Conservation (phyloP, 768 basidiomycete genomes). For the Chalciporus piperatus region DNA sequence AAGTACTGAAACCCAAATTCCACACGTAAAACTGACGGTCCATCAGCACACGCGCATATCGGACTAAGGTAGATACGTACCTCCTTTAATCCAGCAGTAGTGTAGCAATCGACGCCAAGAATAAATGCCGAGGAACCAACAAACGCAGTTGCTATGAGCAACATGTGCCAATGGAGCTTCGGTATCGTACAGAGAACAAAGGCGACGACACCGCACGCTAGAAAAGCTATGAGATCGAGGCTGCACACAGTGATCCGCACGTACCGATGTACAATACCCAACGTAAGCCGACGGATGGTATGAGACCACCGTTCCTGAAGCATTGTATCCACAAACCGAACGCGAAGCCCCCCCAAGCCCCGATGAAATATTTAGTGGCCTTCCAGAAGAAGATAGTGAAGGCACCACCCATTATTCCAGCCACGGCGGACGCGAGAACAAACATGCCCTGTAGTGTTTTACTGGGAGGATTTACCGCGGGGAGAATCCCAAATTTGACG, state of each 20-base stretch:
- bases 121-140: slow-evolving; percentile 91
- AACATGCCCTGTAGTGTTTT: slow-evolving; percentile 85
- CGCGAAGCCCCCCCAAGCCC: slow-evolving; percentile 68
- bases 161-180: slow-evolving; percentile 81
- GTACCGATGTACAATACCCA: slow-evolving; percentile 90
- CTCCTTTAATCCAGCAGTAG: slow-evolving; percentile 91
- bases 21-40: slow-evolving; percentile 82
- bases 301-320: slow-evolving; percentile 78
- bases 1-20: slow-evolving; percentile 81
- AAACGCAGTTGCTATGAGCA: slow-evolving; percentile 83
- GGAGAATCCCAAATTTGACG: slow-evolving; percentile 80
- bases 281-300: slow-evolving; percentile 70
- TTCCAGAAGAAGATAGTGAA: slow-evolving; percentile 93
- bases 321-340: slow-evolving; percentile 86
- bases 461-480: slow-evolving; percentile 78
- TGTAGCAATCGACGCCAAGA: slow-evolving; percentile 91
- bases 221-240: slow-evolving; percentile 12
- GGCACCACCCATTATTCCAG: slow-evolving; percentile 81
- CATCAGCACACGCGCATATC: slow-evolving; percentile 8
- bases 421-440: slow-evolving; percentile 75
- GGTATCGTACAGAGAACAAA: slow-evolving; percentile 85
- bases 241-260: slow-evolving; percentile 17
- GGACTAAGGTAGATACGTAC: slow-evolving; percentile 37
- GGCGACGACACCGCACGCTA: slow-evolving; percentile 70
- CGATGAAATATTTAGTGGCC: slow-evolving; percentile 75